Evolutionary conservation across 345 rosid genomes (phyloP).

Genomic region (Raphanus raphanistrum): DNA sequence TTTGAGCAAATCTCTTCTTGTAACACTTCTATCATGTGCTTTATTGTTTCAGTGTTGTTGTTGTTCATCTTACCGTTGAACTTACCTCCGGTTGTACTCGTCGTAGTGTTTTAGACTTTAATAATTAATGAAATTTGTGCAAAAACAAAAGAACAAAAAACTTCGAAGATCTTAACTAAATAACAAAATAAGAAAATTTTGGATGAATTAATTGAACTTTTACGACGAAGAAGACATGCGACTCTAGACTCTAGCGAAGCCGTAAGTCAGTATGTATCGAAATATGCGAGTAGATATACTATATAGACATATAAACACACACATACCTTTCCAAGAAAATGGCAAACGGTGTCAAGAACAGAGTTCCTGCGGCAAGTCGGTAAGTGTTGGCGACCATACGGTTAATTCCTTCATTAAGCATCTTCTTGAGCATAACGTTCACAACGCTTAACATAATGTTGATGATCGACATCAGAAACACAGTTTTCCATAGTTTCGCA

Average conservation of each 20-base stretch:
- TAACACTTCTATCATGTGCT: too few relatives aligned
- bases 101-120: too few relatives aligned
- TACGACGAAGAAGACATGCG: conserved; percentile 1
- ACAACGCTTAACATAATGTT: conserved; percentile 59
- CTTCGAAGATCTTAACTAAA: background rate
- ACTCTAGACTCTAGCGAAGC: background rate
- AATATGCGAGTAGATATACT: background rate
- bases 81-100: too few relatives aligned
- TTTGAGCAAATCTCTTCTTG: too few relatives aligned
- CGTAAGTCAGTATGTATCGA: background rate
- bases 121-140: too few relatives aligned
- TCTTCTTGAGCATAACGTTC: conserved; percentile 63
- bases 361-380: conserved; percentile 53
- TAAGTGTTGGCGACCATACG: conserved; percentile 67
- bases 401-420: conserved; percentile 59
- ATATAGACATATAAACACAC: background rate
- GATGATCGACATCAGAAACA: conserved; percentile 50
- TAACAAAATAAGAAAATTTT: background rate
- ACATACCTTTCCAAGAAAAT: conserved; percentile 68
- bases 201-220: background rate
- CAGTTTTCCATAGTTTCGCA: conserved; percentile 52
- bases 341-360: conserved; percentile 67
- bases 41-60: too few relatives aligned
- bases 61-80: too few relatives aligned
- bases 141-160: background rate